Conservation (phyloP, 495 filamentous ascomycete genomes). For the Penicillium nucicola region DNA sequence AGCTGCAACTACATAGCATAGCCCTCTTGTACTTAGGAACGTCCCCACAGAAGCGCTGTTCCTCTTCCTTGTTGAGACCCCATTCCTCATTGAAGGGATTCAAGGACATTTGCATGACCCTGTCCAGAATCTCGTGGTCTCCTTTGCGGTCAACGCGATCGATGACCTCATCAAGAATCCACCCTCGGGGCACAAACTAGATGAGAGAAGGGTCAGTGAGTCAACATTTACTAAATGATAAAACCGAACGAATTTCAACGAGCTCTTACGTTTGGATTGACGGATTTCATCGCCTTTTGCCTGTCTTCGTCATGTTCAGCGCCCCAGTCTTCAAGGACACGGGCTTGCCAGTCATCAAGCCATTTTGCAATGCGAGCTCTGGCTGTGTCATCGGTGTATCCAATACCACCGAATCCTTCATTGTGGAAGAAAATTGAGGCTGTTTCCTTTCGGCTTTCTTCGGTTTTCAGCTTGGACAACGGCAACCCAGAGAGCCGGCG, state of each 20-base stretch:
- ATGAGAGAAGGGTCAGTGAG: neutral
- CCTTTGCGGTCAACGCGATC: constrained; percentile 78
- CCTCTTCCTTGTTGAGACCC: constrained; percentile 65
- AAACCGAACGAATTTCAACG: neutral
- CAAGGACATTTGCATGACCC: constrained; percentile 75
- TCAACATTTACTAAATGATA: neutral
- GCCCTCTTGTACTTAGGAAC: constrained; percentile 72
- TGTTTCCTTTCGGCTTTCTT: constrained; percentile 52
- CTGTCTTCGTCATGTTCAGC: constrained; percentile 56
- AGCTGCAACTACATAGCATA: constrained; percentile 88
- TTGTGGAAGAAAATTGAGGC: constrained; percentile 69
- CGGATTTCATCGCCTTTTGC: constrained; percentile 68
- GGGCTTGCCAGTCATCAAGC: constrained; percentile 67
- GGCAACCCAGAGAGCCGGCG: constrained; percentile 61
- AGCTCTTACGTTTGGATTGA: constrained; percentile 71
- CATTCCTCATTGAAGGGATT: constrained; percentile 83
- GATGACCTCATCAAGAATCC: constrained; percentile 94
- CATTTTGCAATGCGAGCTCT: constrained; percentile 65
- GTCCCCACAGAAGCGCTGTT: constrained; percentile 82
- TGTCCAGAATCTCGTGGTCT: constrained; percentile 71
- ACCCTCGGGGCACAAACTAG: constrained; percentile 76
- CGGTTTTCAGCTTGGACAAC: constrained; percentile 56
- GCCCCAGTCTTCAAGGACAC: constrained; percentile 71
- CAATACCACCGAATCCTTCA: constrained; percentile 56
- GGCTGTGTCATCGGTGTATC: constrained; percentile 57